Percentiles rank a stretch among this genome's conserved stretches.
Evolutionary conservation across 2,329 filamentous ascomycete species (phyloP).

Genomic region (Neopestalotiopsis sp.): DNA sequence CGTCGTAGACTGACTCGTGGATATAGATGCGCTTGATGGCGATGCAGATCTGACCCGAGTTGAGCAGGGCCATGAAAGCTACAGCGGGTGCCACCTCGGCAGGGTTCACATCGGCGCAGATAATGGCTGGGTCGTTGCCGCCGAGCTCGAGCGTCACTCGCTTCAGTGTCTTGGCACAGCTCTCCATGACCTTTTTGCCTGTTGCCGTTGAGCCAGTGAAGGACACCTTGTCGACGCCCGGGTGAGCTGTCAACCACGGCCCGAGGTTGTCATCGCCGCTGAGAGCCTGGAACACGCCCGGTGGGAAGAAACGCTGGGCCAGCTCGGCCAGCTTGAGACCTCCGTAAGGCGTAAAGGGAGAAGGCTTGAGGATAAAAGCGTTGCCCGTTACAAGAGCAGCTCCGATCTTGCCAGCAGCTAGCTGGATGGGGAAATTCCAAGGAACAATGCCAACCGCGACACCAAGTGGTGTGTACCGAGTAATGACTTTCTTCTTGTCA

Average conservation of each 20-base stretch:
- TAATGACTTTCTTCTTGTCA: slow-evolving; percentile 44
- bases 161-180: slow-evolving; percentile 56
- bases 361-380: slow-evolving; percentile 61
- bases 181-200: slow-evolving; percentile 53
- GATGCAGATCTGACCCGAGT: slow-evolving; percentile 61
- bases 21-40: slow-evolving; percentile 65
- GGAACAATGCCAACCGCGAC: slow-evolving; percentile 61
- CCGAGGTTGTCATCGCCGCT: slow-evolving; percentile 61
- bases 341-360: slow-evolving; percentile 59
- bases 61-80: slow-evolving; percentile 53
- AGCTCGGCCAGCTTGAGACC: slow-evolving; percentile 58
- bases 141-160: slow-evolving; percentile 58
- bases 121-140: slow-evolving; percentile 60
- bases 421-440: slow-evolving; percentile 62
- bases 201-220: slow-evolving; percentile 63
- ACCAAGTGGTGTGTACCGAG: slow-evolving; percentile 52
- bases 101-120: slow-evolving; percentile 58
- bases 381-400: slow-evolving; percentile 59
- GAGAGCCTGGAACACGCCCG: slow-evolving; percentile 60
- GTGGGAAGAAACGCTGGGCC: slow-evolving; percentile 52
- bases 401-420: slow-evolving; percentile 55
- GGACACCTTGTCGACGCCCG: slow-evolving; percentile 59
- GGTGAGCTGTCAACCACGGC: slow-evolving; percentile 57
- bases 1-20: slow-evolving; percentile 62
- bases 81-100: slow-evolving; percentile 48